Evolutionary conservation across 192 early-diverging fungal genomes (phyloP).

Genomic region (Coemansia javaensis): DNA sequence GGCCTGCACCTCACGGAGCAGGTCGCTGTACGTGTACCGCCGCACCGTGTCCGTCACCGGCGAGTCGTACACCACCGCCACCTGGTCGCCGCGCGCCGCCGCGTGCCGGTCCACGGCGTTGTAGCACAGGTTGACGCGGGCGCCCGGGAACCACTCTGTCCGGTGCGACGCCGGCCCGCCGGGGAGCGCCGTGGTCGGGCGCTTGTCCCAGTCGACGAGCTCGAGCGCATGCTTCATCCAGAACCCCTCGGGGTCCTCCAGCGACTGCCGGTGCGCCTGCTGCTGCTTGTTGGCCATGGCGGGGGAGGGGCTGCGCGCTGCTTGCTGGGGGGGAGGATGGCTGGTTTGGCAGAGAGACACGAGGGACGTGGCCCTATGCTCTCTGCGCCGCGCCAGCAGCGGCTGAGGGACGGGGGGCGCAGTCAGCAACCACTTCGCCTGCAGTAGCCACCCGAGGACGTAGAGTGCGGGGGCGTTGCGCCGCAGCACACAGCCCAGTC

Average conservation of each 20-base stretch:
- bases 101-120: conserved; percentile 78
- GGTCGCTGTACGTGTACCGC: conserved; percentile 62
- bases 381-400: too few species aligned
- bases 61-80: conserved; percentile 74
- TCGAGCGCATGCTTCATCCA: conserved; percentile 44
- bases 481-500: too few species aligned
- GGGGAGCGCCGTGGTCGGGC: conserved; percentile 18
- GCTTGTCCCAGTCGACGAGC: conserved; percentile 33
- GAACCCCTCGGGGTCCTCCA: conserved; percentile 37
- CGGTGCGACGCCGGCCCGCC: conserved; percentile 11
- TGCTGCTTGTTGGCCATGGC: conserved; percentile 10
- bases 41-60: conserved; percentile 55
- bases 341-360: background rate
- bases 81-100: conserved; percentile 54
- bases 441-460: too few species aligned
- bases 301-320: background rate
- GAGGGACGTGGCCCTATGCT: too few species aligned
- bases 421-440: too few species aligned
- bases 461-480: too few species aligned
- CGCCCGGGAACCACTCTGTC: conserved; percentile 64
- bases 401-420: too few species aligned
- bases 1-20: conserved; percentile 61
- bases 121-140: conserved; percentile 73
- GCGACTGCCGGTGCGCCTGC: conserved; percentile 24
- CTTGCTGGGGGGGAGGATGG: background rate